phyloP scores from a whole-genome alignment of 768 basidiomycete species.

The Amanita pseudoporphyria region DNA sequence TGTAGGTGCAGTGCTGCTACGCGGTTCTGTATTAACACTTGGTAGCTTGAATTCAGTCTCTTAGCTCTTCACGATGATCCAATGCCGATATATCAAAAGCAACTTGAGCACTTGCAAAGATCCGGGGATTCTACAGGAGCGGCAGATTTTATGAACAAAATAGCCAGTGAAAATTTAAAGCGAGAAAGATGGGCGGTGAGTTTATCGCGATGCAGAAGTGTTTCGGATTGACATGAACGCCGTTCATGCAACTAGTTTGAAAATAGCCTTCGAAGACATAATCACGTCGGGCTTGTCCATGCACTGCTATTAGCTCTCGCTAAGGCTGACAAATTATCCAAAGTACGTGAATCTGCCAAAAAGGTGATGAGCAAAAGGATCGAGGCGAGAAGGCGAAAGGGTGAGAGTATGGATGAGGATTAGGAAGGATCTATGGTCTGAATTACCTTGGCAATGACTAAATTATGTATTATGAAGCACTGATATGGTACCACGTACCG shows the following conservation, averaged over 20 bases:
- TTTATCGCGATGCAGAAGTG: slow-evolving; percentile 14
- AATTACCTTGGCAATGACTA: neutral
- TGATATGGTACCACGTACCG: neutral
- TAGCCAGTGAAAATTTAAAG: slow-evolving; percentile 63
- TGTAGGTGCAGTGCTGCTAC: slow-evolving; percentile 36
- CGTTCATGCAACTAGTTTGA: slow-evolving; percentile 49
- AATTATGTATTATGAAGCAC: too few relatives aligned
- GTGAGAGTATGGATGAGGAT: slow-evolving; percentile 40
- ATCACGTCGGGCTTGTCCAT: slow-evolving; percentile 77
- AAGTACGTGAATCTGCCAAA: slow-evolving; percentile 38
- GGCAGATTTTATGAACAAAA: slow-evolving; percentile 42
- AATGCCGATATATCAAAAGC: slow-evolving; percentile 53
- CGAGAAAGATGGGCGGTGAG: slow-evolving; percentile 77
- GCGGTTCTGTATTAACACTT: neutral
- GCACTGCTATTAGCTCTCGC: slow-evolving; percentile 66
- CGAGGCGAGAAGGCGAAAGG: slow-evolving; percentile 32
- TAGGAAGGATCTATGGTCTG: slow-evolving; percentile 18
- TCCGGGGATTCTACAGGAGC: slow-evolving; percentile 33
- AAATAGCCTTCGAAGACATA: slow-evolving; percentile 80
- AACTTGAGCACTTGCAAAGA: slow-evolving; percentile 40
- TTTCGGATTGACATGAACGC: slow-evolving; percentile 9
- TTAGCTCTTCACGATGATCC: slow-evolving; percentile 82
- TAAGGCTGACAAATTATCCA: slow-evolving; percentile 51
- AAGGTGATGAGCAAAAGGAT: slow-evolving; percentile 36
- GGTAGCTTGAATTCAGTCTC: slow-evolving; percentile 85